Evolutionary conservation across 177 flowering plant genomes (phyloP).

Genomic region (Vitis hybrid): DNA sequence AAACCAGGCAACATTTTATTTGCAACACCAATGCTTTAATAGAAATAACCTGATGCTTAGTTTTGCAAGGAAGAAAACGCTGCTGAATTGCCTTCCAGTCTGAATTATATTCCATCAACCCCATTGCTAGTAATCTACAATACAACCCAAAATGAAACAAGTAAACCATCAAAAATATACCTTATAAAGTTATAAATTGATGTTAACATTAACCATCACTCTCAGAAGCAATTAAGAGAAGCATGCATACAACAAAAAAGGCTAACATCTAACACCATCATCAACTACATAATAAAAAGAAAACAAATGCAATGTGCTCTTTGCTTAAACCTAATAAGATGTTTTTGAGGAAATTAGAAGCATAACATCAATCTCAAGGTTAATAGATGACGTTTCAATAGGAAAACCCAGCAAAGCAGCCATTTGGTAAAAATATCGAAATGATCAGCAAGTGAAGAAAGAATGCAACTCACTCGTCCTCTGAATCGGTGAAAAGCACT

Average conservation of each 20-base stretch:
- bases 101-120: slow-evolving; percentile 86
- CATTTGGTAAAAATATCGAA: slow-evolving; percentile 3
- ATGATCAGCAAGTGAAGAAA: slow-evolving; percentile 8
- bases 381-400: neutral
- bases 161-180: slow-evolving; percentile 3
- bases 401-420: slow-evolving; percentile 1
- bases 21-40: neutral
- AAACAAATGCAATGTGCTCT: too few species aligned
- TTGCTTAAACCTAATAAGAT: too few species aligned
- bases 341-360: neutral
- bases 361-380: neutral
- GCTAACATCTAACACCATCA: too few species aligned
- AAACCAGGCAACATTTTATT: neutral
- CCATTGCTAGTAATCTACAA: slow-evolving; percentile 82
- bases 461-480: slow-evolving; percentile 86
- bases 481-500: slow-evolving; percentile 91
- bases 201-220: neutral
- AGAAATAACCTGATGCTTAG: slow-evolving; percentile 76
- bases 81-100: slow-evolving; percentile 96
- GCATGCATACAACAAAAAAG: neutral
- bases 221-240: too few species aligned
- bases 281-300: too few species aligned
- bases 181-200: neutral
- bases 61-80: slow-evolving; percentile 94
- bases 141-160: slow-evolving; percentile 3